phyloP scores from a whole-genome alignment of 2,329 filamentous ascomycete genomes.

The Beauveria australis region DNA sequence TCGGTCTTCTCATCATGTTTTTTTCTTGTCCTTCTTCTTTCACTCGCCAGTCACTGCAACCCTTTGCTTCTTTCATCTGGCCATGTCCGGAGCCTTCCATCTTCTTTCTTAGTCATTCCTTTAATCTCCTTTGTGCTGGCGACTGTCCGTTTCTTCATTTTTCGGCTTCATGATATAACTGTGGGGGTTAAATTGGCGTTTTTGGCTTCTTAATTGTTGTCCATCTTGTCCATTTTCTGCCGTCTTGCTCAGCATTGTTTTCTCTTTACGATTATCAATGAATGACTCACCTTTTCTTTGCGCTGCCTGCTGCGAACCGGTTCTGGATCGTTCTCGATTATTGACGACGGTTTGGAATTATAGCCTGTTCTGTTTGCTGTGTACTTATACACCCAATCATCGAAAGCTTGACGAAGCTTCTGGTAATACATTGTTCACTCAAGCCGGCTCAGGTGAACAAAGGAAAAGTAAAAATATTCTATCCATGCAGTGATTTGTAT shows the following conservation, averaged over 20 bases:
- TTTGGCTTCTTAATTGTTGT: neutral
- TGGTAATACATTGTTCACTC: neutral
- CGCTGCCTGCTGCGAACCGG: neutral
- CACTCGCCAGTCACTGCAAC: neutral
- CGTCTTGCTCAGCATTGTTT: neutral
- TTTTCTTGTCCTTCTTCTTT: neutral
- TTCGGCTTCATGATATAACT: neutral
- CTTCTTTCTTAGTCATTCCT: neutral
- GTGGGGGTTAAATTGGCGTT: neutral
- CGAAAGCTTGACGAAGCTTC: neutral
- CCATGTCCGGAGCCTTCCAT: neutral
- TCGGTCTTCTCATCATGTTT: neutral
- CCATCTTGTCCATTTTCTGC: neutral
- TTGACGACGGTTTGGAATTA: neutral
- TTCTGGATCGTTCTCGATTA: neutral
- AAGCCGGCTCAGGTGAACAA: neutral
- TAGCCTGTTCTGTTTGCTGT: neutral
- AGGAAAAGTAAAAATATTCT: constrained; percentile 5
- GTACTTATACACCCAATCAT: neutral
- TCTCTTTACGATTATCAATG: neutral
- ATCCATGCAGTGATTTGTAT: constrained; percentile 6
- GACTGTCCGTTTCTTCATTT: neutral
- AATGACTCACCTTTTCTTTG: neutral
- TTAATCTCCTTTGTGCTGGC: constrained; percentile 6
- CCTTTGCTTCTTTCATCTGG: neutral